Percentiles rank a stretch among this genome's conserved stretches.
Evolutionary conservation across 2,329 filamentous ascomycete species (phyloP).

Genomic region (Stagonosporopsis chrysanthemi): DNA sequence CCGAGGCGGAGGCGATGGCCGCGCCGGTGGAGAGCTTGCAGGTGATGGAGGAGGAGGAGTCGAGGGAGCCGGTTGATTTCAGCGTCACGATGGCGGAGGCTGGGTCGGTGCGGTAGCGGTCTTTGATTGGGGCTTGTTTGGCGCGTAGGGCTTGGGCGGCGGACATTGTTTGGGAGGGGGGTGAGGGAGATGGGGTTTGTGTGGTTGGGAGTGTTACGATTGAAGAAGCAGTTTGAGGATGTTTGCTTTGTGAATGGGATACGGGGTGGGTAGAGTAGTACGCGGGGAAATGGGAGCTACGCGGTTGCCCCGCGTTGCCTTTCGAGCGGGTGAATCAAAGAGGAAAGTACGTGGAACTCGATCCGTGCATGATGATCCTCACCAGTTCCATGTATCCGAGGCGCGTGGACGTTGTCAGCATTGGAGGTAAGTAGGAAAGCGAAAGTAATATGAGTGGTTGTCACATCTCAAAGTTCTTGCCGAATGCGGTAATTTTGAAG

Average conservation of each 20-base stretch:
- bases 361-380: too few species aligned
- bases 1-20: conserved; percentile 52
- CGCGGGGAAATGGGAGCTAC: conserved; percentile 29
- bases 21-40: conserved; percentile 57
- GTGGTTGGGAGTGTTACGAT: too few species aligned
- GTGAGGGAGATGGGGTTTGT: background rate
- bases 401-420: background rate
- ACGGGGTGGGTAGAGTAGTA: conserved; percentile 9
- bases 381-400: too few species aligned
- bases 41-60: conserved; percentile 53
- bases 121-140: conserved; percentile 59
- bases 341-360: conserved; percentile 5
- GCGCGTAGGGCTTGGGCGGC: conserved; percentile 51
- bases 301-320: conserved; percentile 25
- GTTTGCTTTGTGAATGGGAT: too few species aligned
- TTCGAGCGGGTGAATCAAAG: conserved; percentile 23
- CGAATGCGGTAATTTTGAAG: background rate
- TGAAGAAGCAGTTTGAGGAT: too few species aligned
- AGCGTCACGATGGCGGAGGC: conserved; percentile 57
- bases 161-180: conserved; percentile 27
- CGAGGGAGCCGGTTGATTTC: conserved; percentile 54
- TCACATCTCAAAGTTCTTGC: too few species aligned
- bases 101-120: conserved; percentile 54
- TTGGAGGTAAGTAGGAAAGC: too few species aligned
- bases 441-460: too few species aligned